Evolutionary conservation across 495 filamentous ascomycete genomes (phyloP).

Genomic region (Hypoxylon crocopeplum): DNA sequence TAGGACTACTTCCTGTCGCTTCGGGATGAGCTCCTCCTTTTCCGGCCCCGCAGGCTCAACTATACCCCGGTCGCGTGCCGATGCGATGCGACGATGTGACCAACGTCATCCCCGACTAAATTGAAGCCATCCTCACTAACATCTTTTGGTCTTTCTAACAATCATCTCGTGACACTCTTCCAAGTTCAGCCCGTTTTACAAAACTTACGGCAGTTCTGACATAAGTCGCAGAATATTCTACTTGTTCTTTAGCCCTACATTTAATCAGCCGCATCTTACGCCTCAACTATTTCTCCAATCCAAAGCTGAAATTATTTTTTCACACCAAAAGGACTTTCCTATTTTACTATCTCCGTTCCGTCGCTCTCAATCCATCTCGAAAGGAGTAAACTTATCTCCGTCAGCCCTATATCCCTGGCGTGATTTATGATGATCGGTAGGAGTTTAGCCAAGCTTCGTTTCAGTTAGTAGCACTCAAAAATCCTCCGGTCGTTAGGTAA

Average conservation of each 20-base stretch:
- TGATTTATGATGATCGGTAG: too few species aligned
- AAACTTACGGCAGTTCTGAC: not conserved
- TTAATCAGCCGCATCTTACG: conserved; percentile 6
- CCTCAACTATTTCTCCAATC: conserved; percentile 14
- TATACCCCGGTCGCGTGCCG: conserved; percentile 8
- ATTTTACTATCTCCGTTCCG: conserved; percentile 8
- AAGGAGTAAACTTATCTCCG: conserved; percentile 10
- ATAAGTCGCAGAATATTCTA: conserved; percentile 1
- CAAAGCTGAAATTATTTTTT: not conserved
- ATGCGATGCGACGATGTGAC: not conserved
- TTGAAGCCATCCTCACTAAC: conserved; percentile 25
- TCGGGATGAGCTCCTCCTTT: conserved; percentile 5
- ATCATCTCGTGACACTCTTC: conserved; percentile 8
- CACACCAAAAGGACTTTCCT: not conserved
- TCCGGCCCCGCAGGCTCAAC: conserved; percentile 21
- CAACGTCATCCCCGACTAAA: conserved; percentile 28
- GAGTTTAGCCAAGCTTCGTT: too few species aligned
- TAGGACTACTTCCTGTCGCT: not conserved
- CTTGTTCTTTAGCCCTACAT: not conserved
- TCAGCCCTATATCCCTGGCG: conserved; percentile 2
- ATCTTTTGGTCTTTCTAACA: not conserved
- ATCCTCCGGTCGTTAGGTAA: too few species aligned
- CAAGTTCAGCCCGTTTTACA: not conserved
- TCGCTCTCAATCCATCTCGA: not conserved
- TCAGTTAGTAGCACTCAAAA: too few species aligned